Conservation (phyloP, 495 filamentous ascomycete genomes). For the Tuber melanosporum region DNA sequence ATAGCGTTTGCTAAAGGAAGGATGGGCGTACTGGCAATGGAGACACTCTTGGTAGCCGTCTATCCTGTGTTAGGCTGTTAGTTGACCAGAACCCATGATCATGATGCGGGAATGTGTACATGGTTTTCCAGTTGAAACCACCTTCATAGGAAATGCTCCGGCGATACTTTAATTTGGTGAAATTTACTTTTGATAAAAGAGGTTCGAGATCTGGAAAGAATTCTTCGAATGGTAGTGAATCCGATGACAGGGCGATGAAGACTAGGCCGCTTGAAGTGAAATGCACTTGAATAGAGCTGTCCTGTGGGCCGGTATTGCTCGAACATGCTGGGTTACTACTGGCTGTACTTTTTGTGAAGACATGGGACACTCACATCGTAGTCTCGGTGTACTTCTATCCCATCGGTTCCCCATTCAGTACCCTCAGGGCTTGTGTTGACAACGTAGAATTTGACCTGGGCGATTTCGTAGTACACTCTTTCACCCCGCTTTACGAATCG, state of each 20-base stretch:
- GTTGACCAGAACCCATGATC: neutral
- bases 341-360: neutral
- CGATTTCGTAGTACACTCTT: slow-evolving; percentile 52
- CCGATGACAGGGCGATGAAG: slow-evolving; percentile 51
- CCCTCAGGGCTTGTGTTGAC: slow-evolving; percentile 43
- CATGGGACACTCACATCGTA: neutral
- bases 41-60: slow-evolving; percentile 60
- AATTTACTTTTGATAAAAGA: slow-evolving; percentile 51
- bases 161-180: slow-evolving; percentile 53
- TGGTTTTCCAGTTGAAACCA: slow-evolving; percentile 60
- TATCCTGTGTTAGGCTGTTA: slow-evolving; percentile 44
- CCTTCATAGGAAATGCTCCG: slow-evolving; percentile 55
- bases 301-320: slow-evolving; percentile 26
- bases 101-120: slow-evolving; percentile 43
- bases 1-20: slow-evolving; percentile 55
- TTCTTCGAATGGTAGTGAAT: slow-evolving; percentile 51
- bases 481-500: slow-evolving; percentile 49
- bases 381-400: slow-evolving; percentile 47
- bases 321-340: neutral
- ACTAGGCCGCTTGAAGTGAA: slow-evolving; percentile 53
- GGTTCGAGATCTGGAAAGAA: slow-evolving; percentile 54
- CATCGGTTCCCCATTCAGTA: slow-evolving; percentile 41
- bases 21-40: slow-evolving; percentile 60
- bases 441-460: slow-evolving; percentile 50
- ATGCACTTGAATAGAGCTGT: slow-evolving; percentile 45